phyloP scores from a whole-genome alignment of 805 yeast species.

The Pichia ethanolica region DNA sequence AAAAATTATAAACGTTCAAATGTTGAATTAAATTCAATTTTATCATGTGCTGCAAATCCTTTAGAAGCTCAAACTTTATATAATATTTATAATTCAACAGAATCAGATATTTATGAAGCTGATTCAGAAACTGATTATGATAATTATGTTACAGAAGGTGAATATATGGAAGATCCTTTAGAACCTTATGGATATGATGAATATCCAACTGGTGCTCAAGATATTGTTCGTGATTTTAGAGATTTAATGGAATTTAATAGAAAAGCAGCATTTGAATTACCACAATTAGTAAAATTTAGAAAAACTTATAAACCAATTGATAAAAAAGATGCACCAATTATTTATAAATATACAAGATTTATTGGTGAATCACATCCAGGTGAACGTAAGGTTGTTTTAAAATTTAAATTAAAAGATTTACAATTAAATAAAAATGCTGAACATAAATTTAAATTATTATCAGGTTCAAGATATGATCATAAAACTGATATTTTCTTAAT shows the following conservation, averaged over 20 bases:
- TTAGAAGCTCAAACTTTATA: slow-evolving; percentile 22
- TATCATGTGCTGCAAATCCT: slow-evolving; percentile 33
- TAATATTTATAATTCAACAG: slow-evolving; percentile 34
- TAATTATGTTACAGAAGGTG: slow-evolving; percentile 30
- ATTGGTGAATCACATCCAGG: slow-evolving; percentile 67
- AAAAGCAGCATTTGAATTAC: slow-evolving; percentile 88
- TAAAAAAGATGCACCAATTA: slow-evolving; percentile 42
- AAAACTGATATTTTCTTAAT: slow-evolving; percentile 53
- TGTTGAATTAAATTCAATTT: slow-evolving; percentile 50
- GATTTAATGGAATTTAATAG: slow-evolving; percentile 70
- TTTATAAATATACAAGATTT: slow-evolving; percentile 65
- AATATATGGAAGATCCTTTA: slow-evolving; percentile 21
- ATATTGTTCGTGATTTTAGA: slow-evolving; percentile 62
- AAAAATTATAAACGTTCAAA: slow-evolving; percentile 40
- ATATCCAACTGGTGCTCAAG: slow-evolving; percentile 63
- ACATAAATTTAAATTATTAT: slow-evolving; percentile 72
- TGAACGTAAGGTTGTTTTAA: slow-evolving; percentile 59
- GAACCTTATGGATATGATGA: slow-evolving; percentile 54
- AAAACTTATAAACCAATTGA: slow-evolving; percentile 52
- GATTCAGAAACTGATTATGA: slow-evolving; percentile 35
- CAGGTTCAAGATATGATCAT: slow-evolving; percentile 71
- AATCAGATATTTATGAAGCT: slow-evolving; percentile 36
- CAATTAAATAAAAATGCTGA: slow-evolving; percentile 42
- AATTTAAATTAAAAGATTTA: slow-evolving; percentile 46
- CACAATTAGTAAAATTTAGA: slow-evolving; percentile 69